Base-by-base conservation (phyloP, 768 basidiomycete genomes). In the Agrocybe praecox region DNA sequence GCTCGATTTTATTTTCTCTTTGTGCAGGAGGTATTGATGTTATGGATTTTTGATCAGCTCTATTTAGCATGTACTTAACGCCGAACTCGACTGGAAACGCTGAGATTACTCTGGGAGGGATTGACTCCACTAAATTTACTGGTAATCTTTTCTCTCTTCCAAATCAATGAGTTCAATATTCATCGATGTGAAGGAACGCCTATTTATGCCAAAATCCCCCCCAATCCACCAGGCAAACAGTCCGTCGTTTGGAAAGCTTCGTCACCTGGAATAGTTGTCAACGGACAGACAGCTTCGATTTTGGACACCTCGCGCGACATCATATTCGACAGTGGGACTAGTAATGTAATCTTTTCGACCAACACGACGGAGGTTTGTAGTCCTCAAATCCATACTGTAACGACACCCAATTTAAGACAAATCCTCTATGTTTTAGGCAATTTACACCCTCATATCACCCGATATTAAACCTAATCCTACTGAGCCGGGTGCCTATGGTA, bases 261-360 rank as follows among this genome's bases (percentile, higher is more conserved):
- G 18, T 84, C 82, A 5, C 70, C 80, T 29, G 64, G 70, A 32
- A 68, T 85, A 44, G 76, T 68, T 18, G 81, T 86, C 44, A 85
- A 85, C 56, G 82, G 83, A 26, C 72, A 79, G 65, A 80, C 82
- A 2, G 81, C 69, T 14, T 68, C 71, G 8, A 52, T 74, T 9
- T 68, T 85, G 48, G 74, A 74, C 49, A 65, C 67, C 10, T 60
- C 64, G 45, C 76, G 80, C 22, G 74, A 59, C 46, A 73, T 85
- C 63, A 82, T 85, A 47, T 84, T 84, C 59, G 83, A 85, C 67
- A 80, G 78, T 56, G 82, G 85, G 32, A 84, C 82, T 22, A 81
- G 80, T 62, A 85, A 84, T 65, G 66, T 84, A 40, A 65, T 84
- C n/a, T 81, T 85, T 55, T 72, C 77, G 43, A 78, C 80, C 19